Base-by-base conservation (phyloP, 2,329 filamentous ascomycete genomes). In the Helminthosporium solani region DNA sequence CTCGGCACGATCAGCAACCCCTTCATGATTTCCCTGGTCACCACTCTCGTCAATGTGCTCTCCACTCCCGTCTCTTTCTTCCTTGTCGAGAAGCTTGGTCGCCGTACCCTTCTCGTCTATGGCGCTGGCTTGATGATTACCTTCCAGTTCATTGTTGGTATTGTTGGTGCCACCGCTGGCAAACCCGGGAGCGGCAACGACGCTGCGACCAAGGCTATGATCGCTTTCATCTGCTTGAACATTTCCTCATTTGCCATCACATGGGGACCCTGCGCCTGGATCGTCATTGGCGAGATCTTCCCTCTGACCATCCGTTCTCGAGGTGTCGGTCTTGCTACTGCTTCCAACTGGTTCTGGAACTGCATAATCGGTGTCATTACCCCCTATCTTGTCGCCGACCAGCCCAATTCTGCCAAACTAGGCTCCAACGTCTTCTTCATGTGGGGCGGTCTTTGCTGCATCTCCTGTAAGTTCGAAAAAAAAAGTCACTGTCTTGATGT, bases 301-400 rank as follows among this genome's bases (percentile, higher is more conserved):
- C 89, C 90, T 49, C 83, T 95, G 42, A 89, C 88, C 58, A 92
- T 95, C 74, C 88, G 90, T 67, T 88, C 90, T 33, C 87, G 88
- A 54, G 90, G 90, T 77, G 89, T 95, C 49, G 89, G 81, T 66
- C 81, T 96, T 40, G 92, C 90, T 37, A 95, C 89, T 30, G 86
- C 89, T 57, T 90, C 86, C 69, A 94, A 94, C 81, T 95, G 90
- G 90, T 82, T 94, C 60, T 95, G 89, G 88, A 94, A 90, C 56
- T 70, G 64, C 55, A 65, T 70, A 40, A 92, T 95, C 51, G 86
- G 86, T 46, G 61, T 68, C 60, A 68, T 69, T 41, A 91, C 87
- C 0, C 88, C 88, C 0, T 92, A 88, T 68, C 82, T 95, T 74
- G 87, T 92, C 20, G 82, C 84, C 52, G 72, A 76, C 23, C 84